Base-by-base conservation (phyloP, 805 yeast species). In the Kodamaea kaohsiungensis region DNA sequence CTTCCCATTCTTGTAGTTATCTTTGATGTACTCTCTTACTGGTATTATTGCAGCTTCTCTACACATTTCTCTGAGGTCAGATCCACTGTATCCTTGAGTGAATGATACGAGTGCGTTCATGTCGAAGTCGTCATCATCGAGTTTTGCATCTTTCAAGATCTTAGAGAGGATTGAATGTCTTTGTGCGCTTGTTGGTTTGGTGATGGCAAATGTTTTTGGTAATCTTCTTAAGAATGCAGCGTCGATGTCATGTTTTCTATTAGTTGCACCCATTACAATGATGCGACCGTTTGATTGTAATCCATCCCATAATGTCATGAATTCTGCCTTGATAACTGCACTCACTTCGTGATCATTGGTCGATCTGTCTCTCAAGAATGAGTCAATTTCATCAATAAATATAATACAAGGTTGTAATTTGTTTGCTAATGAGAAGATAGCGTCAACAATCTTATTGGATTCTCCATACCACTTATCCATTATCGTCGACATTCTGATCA, bases 391-490 rank as follows among this genome's bases (percentile, higher is more conserved):
- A 72, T 93, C 99, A 56, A 93, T 90, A 70, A 93, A 93, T 48
- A 93, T 86, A 58, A 93, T 95, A 69, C 98, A 91, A 1, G 99
- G 99, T 69, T 91, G 91, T 43, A 93, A 79, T 66, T 95, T 93
- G 56, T 82, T 78, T 3, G 98, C 98, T 53, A 93, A 78, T 7
- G 97, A 86, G 67, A 93, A 93, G 37, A 93, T 83, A 0, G 97
- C 98, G 60, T 92, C 96, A 1, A 91, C 95, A 48, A 92, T 85
- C 73, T 95, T 95, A 70, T 95, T 93, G 27, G 93, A 85, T 71
- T 93, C 98, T 13, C 99, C 99, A 66, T 90, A 93, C 96, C 97
- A 93, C 71, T 93, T 93, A 72, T 95, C 97, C 93, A 92, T 89
- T 15, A 93, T 84, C 2, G 93, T 85, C 22, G 97, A 91, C 96